Conservation (phyloP, 495 filamentous ascomycete species). For the Penicillium diatomitis region DNA sequence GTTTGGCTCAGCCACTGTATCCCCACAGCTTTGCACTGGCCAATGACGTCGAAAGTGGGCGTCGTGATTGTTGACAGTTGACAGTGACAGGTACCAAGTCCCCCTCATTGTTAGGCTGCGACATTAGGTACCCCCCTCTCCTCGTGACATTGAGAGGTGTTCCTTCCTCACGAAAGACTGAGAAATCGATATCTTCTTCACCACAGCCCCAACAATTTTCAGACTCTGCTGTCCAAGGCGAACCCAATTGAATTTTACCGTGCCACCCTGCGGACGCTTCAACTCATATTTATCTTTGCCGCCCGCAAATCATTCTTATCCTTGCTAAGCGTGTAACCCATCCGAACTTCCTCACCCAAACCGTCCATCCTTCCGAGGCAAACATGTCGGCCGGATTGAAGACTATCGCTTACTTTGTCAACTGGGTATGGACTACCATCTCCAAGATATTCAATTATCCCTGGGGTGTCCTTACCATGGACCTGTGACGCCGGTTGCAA, state of each 20-base stretch:
- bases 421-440: constrained; percentile 36
- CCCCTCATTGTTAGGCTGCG: constrained; percentile 21
- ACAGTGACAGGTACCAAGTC: constrained; percentile 9
- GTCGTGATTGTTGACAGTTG: constrained; percentile 13
- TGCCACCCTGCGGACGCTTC: background rate
- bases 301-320: too few relatives aligned
- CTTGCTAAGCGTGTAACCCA: too few relatives aligned
- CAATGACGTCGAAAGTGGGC: constrained; percentile 8
- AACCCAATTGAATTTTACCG: constrained; percentile 11
- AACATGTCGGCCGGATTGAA: constrained; percentile 29
- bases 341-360: too few relatives aligned
- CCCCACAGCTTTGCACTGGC: background rate
- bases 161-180: too few relatives aligned
- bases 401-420: constrained; percentile 47
- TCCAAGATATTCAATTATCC: too few relatives aligned
- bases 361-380: constrained; percentile 2
- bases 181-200: background rate
- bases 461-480: too few relatives aligned
- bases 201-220: background rate
- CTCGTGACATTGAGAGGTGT: background rate
- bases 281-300: background rate
- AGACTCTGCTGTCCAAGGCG: background rate
- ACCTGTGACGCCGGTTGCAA: too few relatives aligned
- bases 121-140: constrained; percentile 17
- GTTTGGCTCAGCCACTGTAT: constrained; percentile 8